phyloP scores from a whole-genome alignment of 2,329 filamentous ascomycete genomes.

The Plenodomus lindquistii region DNA sequence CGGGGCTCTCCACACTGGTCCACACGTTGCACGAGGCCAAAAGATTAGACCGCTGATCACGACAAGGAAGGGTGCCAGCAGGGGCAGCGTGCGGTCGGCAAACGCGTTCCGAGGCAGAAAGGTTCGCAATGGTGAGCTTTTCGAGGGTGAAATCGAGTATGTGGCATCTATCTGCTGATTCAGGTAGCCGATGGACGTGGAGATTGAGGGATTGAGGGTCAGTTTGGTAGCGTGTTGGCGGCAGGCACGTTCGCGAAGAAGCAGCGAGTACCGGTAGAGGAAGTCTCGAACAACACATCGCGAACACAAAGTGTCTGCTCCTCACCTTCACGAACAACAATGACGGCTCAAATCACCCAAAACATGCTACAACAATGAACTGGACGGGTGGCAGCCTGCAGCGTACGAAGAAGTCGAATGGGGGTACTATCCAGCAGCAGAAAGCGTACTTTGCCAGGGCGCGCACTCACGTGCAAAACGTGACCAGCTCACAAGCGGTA shows the following conservation, averaged over 20 bases:
- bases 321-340: neutral
- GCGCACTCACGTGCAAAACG: conserved; percentile 38
- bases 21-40: conserved; percentile 19
- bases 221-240: neutral
- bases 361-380: conserved; percentile 44
- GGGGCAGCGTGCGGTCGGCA: conserved; percentile 6
- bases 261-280: conserved; percentile 2
- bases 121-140: neutral
- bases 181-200: neutral
- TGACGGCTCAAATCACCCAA: neutral
- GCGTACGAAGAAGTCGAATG: conserved; percentile 43
- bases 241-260: neutral
- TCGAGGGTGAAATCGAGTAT: neutral
- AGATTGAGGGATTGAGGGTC: no score
- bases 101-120: conserved; percentile 3
- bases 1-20: conserved; percentile 16
- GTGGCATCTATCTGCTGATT: neutral
- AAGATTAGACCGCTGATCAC: conserved; percentile 4
- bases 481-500: conserved; percentile 7
- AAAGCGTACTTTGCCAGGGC: conserved; percentile 53
- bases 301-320: conserved; percentile 2
- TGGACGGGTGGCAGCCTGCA: conserved; percentile 54
- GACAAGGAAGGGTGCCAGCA: conserved; percentile 12
- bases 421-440: conserved; percentile 46
- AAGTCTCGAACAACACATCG: conserved; percentile 7